Base-by-base conservation (phyloP, 2,329 filamentous ascomycete species). In the Microsporum audouinii region DNA sequence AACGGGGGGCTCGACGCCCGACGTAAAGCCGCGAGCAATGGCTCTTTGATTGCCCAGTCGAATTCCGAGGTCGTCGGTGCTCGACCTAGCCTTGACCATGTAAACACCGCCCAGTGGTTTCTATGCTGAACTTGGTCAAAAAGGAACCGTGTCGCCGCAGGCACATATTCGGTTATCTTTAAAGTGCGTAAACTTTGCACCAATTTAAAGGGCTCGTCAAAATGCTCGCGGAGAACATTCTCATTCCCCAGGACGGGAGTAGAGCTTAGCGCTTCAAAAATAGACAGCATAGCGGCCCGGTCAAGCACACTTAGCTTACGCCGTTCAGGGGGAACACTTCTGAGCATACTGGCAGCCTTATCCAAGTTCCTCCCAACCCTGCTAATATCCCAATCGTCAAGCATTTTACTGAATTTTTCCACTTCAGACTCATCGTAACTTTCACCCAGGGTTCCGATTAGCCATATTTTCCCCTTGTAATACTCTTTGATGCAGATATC, bases 241-340 rank as follows among this genome's bases (percentile, higher is more conserved):
- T 83, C 80, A 64, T 82, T 78, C 27, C 76, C 73, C 63, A 96
- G 79, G 70, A 95, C 90, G 0, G 87, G 81, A 66, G 91, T 84
- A 72, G 88, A 95, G 71, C 91, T 95, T 58, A 97, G 77, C 0
- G 88, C 87, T 72, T 97, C 92, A 68, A 95, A 96, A 34, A 97
- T 83, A 8, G 89, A 87, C 62, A 94, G 82, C 58, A 95, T 82
- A 5, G 89, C 84, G 33, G 82, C 77, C 1, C 81, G 76, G 33
- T 82, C 79, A 31, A 85, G 71, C 31, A 78, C 72, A 59, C 73
- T 72, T 39, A 83, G 76, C 27, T 75, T 77, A 43, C 83, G 78
- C 61, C 79, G 69, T 49, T 80, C 75, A 2, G 78, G 76, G 1
- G 82, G 77, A 5, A 80, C 71, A 10, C 73, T 72, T 62, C 76